Conservation (phyloP, 78 protist species). For the Carpediemonas membranifera region DNA sequence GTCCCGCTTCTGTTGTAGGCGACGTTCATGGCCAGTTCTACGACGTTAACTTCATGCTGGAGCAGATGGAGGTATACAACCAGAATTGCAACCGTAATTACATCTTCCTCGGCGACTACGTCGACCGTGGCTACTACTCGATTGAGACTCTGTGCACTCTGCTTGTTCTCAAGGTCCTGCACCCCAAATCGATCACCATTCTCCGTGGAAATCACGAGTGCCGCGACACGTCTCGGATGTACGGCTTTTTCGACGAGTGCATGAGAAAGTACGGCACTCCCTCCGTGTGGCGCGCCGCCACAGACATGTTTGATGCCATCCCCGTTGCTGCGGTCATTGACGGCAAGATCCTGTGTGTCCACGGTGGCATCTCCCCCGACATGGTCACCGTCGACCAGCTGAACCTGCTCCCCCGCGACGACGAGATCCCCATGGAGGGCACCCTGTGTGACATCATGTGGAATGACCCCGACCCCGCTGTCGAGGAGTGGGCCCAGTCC, state of each 20-base stretch:
- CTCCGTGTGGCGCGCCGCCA: neutral
- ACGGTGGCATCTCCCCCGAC: neutral
- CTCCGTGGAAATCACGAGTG: conserved; percentile 99
- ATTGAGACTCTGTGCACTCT: conserved; percentile 94
- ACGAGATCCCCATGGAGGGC: conserved; percentile 92
- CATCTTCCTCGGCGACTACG: conserved; percentile 97
- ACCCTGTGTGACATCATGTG: too few species aligned
- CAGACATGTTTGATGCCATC: conserved; percentile 46
- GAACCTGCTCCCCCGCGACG: conserved; percentile 51
- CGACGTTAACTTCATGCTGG: conserved; percentile 65
- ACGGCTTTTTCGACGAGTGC: conserved; percentile 97
- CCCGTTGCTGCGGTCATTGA: neutral
- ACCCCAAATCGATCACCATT: conserved; percentile 94
- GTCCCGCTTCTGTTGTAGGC: conserved; percentile 28
- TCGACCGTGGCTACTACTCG: conserved; percentile 89
- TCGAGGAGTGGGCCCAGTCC: neutral
- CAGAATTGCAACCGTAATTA: conserved; percentile 95
- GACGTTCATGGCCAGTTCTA: conserved; percentile 96
- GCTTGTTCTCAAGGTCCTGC: conserved; percentile 94
- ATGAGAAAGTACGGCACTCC: conserved; percentile 63
- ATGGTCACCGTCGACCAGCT: neutral
- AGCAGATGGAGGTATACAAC: conserved; percentile 91
- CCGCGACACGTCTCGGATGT: conserved; percentile 92
- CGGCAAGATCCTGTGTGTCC: neutral
- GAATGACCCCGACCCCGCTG: neutral